phyloP scores from a whole-genome alignment of 192 early-diverging fungal species.

The Linnemannia hyalina region DNA sequence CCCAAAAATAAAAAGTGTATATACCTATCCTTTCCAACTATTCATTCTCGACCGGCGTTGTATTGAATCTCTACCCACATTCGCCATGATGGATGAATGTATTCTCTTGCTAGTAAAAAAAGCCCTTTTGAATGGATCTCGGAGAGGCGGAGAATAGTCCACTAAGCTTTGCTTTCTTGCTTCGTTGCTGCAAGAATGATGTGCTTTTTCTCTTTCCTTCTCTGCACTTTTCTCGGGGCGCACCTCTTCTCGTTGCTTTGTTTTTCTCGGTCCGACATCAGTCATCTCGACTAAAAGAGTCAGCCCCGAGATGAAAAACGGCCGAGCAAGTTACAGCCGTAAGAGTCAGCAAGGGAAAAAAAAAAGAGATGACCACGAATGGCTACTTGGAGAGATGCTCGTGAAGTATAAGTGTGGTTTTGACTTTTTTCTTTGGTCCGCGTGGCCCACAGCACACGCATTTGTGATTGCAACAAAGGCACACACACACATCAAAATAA shows the following conservation, averaged over 20 bases:
- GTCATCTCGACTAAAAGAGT: too few relatives aligned
- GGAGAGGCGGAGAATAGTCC: not conserved
- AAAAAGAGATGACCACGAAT: too few relatives aligned
- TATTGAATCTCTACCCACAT: not conserved
- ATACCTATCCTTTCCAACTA: not conserved
- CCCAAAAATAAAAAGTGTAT: constrained; percentile 6
- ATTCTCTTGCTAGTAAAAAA: not conserved
- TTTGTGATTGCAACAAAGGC: too few relatives aligned
- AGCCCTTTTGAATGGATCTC: not conserved
- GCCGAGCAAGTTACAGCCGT: too few relatives aligned
- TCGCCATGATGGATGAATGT: not conserved
- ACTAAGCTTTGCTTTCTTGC: not conserved
- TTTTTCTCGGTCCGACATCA: too few relatives aligned
- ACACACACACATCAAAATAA: not conserved
- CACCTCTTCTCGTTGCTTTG: too few relatives aligned
- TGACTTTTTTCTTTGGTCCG: not conserved
- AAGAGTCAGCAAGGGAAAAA: too few relatives aligned
- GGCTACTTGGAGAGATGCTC: too few relatives aligned
- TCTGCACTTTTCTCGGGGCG: not conserved
- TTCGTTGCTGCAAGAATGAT: not conserved
- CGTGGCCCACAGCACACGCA: not conserved
- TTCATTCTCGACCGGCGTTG: not conserved
- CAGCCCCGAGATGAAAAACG: too few relatives aligned
- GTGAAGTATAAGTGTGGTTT: too few relatives aligned
- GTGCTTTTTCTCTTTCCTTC: not conserved